Conservation (phyloP, 2,329 filamentous ascomycete species). For the Dendrostoma leiphaemia region DNA sequence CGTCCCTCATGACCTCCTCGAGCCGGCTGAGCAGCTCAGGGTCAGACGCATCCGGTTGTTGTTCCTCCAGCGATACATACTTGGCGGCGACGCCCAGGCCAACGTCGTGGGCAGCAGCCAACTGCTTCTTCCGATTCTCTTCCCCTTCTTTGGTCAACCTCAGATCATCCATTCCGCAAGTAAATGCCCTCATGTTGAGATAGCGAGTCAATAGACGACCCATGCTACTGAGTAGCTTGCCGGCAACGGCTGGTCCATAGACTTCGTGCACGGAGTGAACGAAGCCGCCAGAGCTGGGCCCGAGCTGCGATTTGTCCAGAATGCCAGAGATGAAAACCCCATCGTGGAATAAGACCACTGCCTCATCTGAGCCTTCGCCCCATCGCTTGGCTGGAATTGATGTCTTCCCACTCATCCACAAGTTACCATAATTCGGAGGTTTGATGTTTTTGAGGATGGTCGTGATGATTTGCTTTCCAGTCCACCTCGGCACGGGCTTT, state of each 20-base stretch:
- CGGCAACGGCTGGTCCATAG: constrained; percentile 83
- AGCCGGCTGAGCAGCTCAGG: constrained; percentile 73
- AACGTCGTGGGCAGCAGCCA: constrained; percentile 65
- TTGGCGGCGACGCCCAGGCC: constrained; percentile 80
- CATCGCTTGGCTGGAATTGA: constrained; percentile 78
- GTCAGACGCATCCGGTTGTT: constrained; percentile 60
- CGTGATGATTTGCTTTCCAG: constrained; percentile 92
- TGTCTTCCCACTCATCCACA: constrained; percentile 78
- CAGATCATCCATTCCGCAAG: constrained; percentile 95
- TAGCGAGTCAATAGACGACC: constrained; percentile 87
- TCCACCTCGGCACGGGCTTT: constrained; percentile 83
- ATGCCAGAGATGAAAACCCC: constrained; percentile 89
- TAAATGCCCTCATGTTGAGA: constrained; percentile 91
- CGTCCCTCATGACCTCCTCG: constrained; percentile 87
- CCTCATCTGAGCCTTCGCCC: constrained; percentile 76
- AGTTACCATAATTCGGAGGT: constrained; percentile 69
- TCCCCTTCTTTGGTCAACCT: constrained; percentile 81
- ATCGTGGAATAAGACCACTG: constrained; percentile 75
- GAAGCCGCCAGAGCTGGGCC: constrained; percentile 80
- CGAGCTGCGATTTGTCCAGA: constrained; percentile 93
- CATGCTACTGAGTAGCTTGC: constrained; percentile 83
- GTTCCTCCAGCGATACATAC: constrained; percentile 79
- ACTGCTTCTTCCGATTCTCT: constrained; percentile 61
- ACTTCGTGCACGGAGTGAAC: constrained; percentile 92
- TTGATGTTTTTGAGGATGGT: constrained; percentile 91